Conservation (phyloP, 2,329 filamentous ascomycete genomes). For the Paecilomyces sp. region DNA sequence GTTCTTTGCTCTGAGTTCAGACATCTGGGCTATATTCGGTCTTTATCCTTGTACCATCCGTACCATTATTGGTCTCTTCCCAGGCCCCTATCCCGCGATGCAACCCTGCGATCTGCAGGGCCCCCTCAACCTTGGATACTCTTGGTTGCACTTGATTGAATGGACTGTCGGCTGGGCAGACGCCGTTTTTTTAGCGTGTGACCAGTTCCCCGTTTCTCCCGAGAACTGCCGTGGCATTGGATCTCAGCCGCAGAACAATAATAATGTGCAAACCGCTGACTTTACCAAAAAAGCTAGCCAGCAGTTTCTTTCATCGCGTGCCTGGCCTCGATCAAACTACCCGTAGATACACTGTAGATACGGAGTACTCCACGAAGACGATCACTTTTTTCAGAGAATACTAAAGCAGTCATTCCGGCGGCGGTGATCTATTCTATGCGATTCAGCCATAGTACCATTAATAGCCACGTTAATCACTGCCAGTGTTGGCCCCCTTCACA, state of each 20-base stretch:
- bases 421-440: neutral
- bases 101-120: neutral
- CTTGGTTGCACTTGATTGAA: neutral
- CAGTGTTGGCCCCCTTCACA: neutral
- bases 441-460: neutral
- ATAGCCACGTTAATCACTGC: neutral
- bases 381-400: no score
- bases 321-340: no score
- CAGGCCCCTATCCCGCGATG: neutral
- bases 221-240: no score
- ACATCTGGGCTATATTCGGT: no score
- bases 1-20: no score
- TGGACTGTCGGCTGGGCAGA: neutral
- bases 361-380: no score
- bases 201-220: neutral
- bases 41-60: no score
- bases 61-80: neutral
- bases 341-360: no score
- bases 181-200: neutral
- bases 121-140: neutral
- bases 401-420: neutral
- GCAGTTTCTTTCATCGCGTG: no score
- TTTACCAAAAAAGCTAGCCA: no score
- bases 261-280: no score
- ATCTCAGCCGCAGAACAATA: no score